Evolutionary conservation across 129 eudicot species (phyloP).

Genomic region (Flaveria sonorensis): DNA sequence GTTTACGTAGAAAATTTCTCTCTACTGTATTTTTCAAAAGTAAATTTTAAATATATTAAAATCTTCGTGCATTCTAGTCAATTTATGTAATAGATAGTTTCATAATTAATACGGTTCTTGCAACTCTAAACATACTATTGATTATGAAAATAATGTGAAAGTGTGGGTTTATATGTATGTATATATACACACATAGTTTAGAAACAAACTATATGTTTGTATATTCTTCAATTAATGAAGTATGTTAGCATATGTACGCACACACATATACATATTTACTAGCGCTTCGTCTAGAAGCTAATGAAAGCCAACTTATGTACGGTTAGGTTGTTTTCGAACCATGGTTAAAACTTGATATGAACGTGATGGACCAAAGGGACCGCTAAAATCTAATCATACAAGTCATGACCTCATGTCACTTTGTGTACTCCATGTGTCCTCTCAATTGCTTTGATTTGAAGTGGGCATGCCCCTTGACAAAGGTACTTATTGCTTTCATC

Average conservation of each 20-base stretch:
- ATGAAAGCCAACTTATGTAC: not conserved
- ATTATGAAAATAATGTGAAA: too few relatives aligned
- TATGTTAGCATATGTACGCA: not conserved
- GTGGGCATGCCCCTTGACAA: conserved; percentile 32
- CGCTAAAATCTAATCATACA: conserved; percentile 23
- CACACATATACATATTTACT: not conserved
- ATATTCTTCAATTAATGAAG: too few relatives aligned
- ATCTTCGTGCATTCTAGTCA: too few relatives aligned
- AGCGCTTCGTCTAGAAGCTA: not conserved
- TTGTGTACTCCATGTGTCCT: conserved; percentile 20
- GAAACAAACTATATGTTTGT: too few relatives aligned
- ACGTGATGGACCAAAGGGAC: conserved; percentile 16
- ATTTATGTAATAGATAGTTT: too few relatives aligned
- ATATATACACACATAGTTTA: too few relatives aligned
- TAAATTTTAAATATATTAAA: too few relatives aligned
- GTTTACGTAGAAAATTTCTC: too few relatives aligned
- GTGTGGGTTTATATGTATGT: too few relatives aligned
- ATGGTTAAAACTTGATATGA: conserved; percentile 12
- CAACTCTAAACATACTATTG: not conserved
- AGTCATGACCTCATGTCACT: conserved; percentile 27
- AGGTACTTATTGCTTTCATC: conserved; percentile 33
- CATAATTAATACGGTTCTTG: too few relatives aligned
- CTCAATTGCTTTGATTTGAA: conserved; percentile 36
- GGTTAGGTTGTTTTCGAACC: conserved; percentile 8
- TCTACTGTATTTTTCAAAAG: too few relatives aligned